Evolutionary conservation across 371 early-diverging fungal genomes (phyloP), one percentile per base, ranked within the genome.

Genomic region (Mortierella sp.): DNA sequence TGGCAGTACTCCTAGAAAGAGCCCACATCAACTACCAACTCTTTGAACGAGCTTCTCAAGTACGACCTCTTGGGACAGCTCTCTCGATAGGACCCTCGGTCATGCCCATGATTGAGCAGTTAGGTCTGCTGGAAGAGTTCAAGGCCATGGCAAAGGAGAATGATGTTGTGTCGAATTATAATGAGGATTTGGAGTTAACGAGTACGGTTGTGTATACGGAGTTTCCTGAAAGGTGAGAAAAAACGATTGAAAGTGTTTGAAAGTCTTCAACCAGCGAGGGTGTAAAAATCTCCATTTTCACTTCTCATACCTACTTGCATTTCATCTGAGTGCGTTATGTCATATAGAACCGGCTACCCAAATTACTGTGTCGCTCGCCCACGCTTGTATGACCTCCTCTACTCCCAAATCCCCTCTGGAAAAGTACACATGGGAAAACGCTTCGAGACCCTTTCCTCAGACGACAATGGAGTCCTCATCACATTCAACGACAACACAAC

Each of bases 1-100:
- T 81, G 7, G 77, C 81, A 19, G 38, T 70, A 8, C 68, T 81
- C 11, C 81, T 81, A 14, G 81, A 81, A 47, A 55, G 74, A 34
- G 81, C 77, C 24, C 70, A 74, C 0, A 81, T 81, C 26, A 52
- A 81, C 19, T 77, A 74, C 42, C 70, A 76, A 16, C 52, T 81
- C 48, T 81, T 44, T 74, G 81, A 77, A 45, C 74, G 81, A 38
- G 81, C 77, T 13, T 3, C 57, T 0, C 21, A 7, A 2, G 50
- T 81, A 0, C 68, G 70, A 19, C 74, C 81, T 21, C 28, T 81
- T 3, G 81, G 74, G 19, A 57, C 74, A 31, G 81, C 74, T 3
- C 47, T 74, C 7, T 63, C 77, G 19, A 70, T 81, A 10, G 81
- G 81, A 2, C 77, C 81, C 21, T 73, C 47, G 24, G 74, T 81